A percentile compares a stretch with the other conserved stretches of the same genome.
Conservation (phyloP, 805 yeast species). For the Lachancea quebecensis region DNA sequence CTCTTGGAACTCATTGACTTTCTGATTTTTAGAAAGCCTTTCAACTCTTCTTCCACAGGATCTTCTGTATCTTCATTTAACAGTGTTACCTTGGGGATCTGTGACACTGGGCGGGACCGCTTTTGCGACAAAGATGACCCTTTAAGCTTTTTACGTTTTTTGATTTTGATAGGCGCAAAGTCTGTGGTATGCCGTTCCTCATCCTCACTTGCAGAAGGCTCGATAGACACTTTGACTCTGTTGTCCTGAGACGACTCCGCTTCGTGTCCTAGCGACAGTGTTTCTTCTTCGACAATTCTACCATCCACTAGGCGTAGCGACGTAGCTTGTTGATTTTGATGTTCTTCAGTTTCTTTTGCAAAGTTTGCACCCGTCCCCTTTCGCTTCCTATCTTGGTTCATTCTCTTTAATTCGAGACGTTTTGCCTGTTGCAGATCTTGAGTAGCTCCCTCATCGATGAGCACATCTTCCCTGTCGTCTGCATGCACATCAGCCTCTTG, state of each 20-base stretch:
- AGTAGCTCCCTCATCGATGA: constrained; percentile 23
- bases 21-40: constrained; percentile 19
- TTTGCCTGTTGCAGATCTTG: constrained; percentile 28
- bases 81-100: constrained; percentile 32
- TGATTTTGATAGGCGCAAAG: constrained; percentile 37
- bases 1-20: constrained; percentile 29
- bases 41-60: constrained; percentile 35
- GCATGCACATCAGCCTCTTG: constrained; percentile 35
- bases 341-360: too few species aligned
- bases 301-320: not conserved
- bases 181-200: constrained; percentile 18
- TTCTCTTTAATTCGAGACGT: constrained; percentile 26
- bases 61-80: constrained; percentile 23
- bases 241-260: not conserved
- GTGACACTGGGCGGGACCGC: constrained; percentile 26
- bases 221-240: not conserved
- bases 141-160: constrained; percentile 35
- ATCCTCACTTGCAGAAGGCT: not conserved
- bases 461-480: constrained; percentile 20
- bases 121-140: constrained; percentile 29
- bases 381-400: constrained; percentile 32
- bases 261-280: too few species aligned
- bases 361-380: constrained; percentile 8
- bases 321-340: too few species aligned
- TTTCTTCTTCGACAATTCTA: not conserved